Conservation (phyloP, 257 asterid species). For the Solanum gandarillasii region DNA sequence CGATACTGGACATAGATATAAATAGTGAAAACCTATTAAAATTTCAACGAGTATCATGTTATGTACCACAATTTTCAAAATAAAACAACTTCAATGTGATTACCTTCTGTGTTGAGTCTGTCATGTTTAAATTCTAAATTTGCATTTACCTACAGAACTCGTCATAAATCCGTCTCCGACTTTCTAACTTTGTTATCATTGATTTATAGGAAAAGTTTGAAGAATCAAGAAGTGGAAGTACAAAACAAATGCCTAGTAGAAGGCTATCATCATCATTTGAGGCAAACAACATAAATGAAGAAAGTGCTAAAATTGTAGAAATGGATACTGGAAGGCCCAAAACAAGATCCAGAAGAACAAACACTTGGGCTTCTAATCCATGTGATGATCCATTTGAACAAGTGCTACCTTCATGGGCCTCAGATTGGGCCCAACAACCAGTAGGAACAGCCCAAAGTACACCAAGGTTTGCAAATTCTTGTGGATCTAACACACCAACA, state of each 20-base stretch:
- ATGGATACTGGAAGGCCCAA: constrained; percentile 60
- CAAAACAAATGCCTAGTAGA: constrained; percentile 25
- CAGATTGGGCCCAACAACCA: constrained; percentile 1
- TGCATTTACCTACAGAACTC: not conserved
- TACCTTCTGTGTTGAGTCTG: rapidly evolving
- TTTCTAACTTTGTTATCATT: not conserved
- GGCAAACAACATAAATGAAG: constrained; percentile 24
- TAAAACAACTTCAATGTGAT: not conserved
- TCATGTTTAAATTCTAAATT: not conserved
- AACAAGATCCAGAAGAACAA: constrained; percentile 45
- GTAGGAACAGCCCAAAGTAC: constrained; percentile 52
- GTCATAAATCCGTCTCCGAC: not conserved
- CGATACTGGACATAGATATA: not conserved
- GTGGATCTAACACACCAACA: constrained; percentile 19
- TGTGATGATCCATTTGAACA: constrained; percentile 20
- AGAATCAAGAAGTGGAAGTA: constrained; percentile 19
- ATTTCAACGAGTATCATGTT: not conserved
- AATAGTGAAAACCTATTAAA: too few relatives aligned
- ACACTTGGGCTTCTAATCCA: constrained; percentile 24
- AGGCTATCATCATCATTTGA: constrained; percentile 47
- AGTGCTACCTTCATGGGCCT: not conserved
- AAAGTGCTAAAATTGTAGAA: constrained; percentile 69
- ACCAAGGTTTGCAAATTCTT: constrained; percentile 36
- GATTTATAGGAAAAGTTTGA: constrained; percentile 28
- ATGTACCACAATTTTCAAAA: not conserved